These are phyloP conservation scores for Globisporangium emineosum DNA, from an alignment of 352 stramenopile species.

Conservation along the genomic window DNA sequence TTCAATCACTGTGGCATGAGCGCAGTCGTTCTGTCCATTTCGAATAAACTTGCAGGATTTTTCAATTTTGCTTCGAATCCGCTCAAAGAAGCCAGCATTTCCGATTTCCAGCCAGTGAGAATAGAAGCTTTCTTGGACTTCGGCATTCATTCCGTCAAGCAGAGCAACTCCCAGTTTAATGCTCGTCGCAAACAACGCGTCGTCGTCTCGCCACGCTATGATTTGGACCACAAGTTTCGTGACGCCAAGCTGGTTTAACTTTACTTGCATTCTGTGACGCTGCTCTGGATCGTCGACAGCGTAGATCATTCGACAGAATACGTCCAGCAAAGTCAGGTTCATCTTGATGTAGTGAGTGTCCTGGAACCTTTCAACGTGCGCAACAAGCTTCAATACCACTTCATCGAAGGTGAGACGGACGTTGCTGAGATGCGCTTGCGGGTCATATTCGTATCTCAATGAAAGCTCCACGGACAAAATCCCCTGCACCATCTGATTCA, in stretches of 20 bases:
- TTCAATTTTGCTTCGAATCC: slow-evolving; percentile 45
- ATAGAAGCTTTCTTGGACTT: slow-evolving; percentile 73
- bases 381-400: slow-evolving; percentile 58
- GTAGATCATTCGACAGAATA: slow-evolving; percentile 75
- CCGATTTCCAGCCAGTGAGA: slow-evolving; percentile 34
- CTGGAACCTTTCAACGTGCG: slow-evolving; percentile 55
- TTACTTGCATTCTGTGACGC: slow-evolving; percentile 63
- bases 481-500: slow-evolving; percentile 68
- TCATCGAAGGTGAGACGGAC: slow-evolving; percentile 59
- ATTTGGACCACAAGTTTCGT: slow-evolving; percentile 66
- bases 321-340: slow-evolving; percentile 63
- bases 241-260: slow-evolving; percentile 56
- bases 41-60: slow-evolving; percentile 46
- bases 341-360: slow-evolving; percentile 58
- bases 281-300: slow-evolving; percentile 46
- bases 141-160: slow-evolving; percentile 72
- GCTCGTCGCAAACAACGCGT: slow-evolving; percentile 50
- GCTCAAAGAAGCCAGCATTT: slow-evolving; percentile 45
- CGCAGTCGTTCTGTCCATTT: slow-evolving; percentile 24
- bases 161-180: slow-evolving; percentile 65
- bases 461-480: slow-evolving; percentile 53
- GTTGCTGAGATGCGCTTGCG: slow-evolving; percentile 36
- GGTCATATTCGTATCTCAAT: slow-evolving; percentile 46
- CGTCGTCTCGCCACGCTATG: slow-evolving; percentile 50
- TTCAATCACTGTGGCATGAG: not conserved